Percentiles rank a stretch among this genome's conserved stretches.
Conservation (phyloP, 1,284 basidiomycete species). For the Irpex lacteus region DNA sequence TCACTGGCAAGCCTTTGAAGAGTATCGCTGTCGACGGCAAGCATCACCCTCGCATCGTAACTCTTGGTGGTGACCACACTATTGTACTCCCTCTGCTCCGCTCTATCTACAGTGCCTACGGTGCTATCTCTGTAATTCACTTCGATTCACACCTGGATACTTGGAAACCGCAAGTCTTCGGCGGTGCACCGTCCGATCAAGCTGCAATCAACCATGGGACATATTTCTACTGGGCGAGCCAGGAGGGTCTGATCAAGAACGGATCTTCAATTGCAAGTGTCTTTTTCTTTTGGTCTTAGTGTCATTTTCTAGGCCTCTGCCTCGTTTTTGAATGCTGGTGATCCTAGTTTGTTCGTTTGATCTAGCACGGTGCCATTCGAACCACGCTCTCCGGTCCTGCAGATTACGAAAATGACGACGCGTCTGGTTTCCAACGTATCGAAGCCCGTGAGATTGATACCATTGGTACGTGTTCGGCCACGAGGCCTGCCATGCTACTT, state of each 20-base stretch:
- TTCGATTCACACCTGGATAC: slow-evolving; percentile 76
- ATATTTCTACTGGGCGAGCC: slow-evolving; percentile 76
- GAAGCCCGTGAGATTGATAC: slow-evolving; percentile 77
- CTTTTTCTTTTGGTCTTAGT: slow-evolving; percentile 19
- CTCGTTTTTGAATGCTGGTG: slow-evolving; percentile 34
- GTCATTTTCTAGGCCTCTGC: slow-evolving; percentile 12
- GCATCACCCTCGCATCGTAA: slow-evolving; percentile 66
- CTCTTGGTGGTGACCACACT: slow-evolving; percentile 78
- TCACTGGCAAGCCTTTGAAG: slow-evolving; percentile 52
- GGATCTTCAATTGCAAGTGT: slow-evolving; percentile 81
- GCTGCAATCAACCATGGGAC: slow-evolving; percentile 75
- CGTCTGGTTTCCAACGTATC: slow-evolving; percentile 66
- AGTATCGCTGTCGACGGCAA: slow-evolving; percentile 60
- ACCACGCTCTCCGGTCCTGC: slow-evolving; percentile 70
- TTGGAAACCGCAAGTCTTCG: slow-evolving; percentile 72
- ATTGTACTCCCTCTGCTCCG: slow-evolving; percentile 66
- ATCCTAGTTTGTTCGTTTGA: slow-evolving; percentile 65
- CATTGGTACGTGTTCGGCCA: slow-evolving; percentile 43
- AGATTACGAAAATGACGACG: slow-evolving; percentile 70
- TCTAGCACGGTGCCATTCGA: slow-evolving; percentile 75
- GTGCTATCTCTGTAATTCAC: slow-evolving; percentile 74
- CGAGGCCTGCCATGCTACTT: slow-evolving; percentile 3
- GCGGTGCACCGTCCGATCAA: slow-evolving; percentile 63
- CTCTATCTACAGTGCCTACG: slow-evolving; percentile 67
- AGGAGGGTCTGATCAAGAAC: slow-evolving; percentile 72